phyloP scores from a whole-genome alignment of 768 basidiomycete genomes.

The Russula compacta region DNA sequence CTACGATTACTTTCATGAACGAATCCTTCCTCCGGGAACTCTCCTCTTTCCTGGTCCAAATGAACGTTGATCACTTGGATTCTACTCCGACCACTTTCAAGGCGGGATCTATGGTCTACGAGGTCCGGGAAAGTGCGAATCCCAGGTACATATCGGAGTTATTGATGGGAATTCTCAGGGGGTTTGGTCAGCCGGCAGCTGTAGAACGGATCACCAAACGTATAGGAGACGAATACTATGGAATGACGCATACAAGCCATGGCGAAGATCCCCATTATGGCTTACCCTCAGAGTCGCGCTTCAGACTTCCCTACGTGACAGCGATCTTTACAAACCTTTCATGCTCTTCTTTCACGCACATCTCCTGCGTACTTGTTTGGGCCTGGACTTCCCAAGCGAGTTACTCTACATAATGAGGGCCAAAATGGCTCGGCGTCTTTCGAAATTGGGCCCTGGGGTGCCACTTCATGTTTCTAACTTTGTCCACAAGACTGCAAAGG shows the following conservation, averaged over 20 bases:
- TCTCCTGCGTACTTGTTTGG: neutral
- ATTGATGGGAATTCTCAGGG: slow-evolving; percentile 37
- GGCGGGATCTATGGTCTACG: slow-evolving; percentile 18
- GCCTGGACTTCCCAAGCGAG: neutral
- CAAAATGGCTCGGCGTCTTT: neutral
- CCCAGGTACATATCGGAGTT: slow-evolving; percentile 42
- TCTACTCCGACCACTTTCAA: slow-evolving; percentile 31
- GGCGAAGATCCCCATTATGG: slow-evolving; percentile 31
- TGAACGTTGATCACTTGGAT: slow-evolving; percentile 29
- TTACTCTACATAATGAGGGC: neutral
- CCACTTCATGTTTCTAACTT: neutral
- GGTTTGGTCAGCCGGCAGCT: slow-evolving; percentile 27
- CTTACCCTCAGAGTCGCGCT: slow-evolving; percentile 38
- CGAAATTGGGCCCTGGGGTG: neutral
- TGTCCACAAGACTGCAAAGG: neutral
- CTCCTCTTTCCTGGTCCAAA: slow-evolving; percentile 30
- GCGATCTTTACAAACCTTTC: neutral
- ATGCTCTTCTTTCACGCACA: neutral
- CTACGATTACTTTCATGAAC: slow-evolving; percentile 25
- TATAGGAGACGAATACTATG: slow-evolving; percentile 39
- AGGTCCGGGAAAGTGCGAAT: slow-evolving; percentile 33
- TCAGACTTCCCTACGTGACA: slow-evolving; percentile 23
- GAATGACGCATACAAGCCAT: slow-evolving; percentile 25
- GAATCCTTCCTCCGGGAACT: slow-evolving; percentile 29
- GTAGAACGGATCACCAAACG: slow-evolving; percentile 31